Evolutionary conservation across 306 rosid species (phyloP), one percentile per base, ranked within the genome.

Genomic region (Urtica urens): DNA sequence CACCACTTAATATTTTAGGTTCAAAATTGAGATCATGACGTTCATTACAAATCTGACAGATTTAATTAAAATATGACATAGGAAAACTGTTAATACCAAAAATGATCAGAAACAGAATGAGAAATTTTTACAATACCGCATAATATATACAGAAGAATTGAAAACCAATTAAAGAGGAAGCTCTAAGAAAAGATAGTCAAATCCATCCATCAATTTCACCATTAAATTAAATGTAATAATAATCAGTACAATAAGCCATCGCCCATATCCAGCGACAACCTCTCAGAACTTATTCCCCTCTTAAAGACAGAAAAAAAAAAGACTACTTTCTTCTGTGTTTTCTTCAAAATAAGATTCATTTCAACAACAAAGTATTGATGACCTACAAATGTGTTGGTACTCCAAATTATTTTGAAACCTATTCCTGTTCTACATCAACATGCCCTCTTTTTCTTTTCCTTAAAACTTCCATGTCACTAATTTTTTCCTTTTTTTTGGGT

Each of bases 351-450:
- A 62, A 74, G n/a, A n/a, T n/a, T n/a, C n/a, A n/a, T 71, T 64
- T 68, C 67, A 63, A 57, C 68, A 72, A 58, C 56, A 72, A n/a
- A 66, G 62, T 61, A 51, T 35, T 38, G 52, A 63, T 69, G 54
- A 63, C 62, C 84, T 81, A 74, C 64, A 61, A 51, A 71, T 65
- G 72, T 67, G 63, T 73, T 74, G 76, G 73, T 63, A 62, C 72
- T 73, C 74, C 55, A 70, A 62, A 68, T 87, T 87, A 87, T 82
- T 45, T 45, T 77, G 66, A 69, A 35, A 68, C 51, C 79, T 77
- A 71, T 74, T 70, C 60, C 69, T 77, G 71, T 65, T 76, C 86
- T 79, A 79, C 30, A 45, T 45, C 75, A 72, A 34, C 70, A 78
- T 51, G 68, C 67, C 76, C 73, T 57, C 23, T 42, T 42, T 11